Base-by-base conservation (phyloP, 2,329 filamentous ascomycete species). In the Alternaria sp. region DNA sequence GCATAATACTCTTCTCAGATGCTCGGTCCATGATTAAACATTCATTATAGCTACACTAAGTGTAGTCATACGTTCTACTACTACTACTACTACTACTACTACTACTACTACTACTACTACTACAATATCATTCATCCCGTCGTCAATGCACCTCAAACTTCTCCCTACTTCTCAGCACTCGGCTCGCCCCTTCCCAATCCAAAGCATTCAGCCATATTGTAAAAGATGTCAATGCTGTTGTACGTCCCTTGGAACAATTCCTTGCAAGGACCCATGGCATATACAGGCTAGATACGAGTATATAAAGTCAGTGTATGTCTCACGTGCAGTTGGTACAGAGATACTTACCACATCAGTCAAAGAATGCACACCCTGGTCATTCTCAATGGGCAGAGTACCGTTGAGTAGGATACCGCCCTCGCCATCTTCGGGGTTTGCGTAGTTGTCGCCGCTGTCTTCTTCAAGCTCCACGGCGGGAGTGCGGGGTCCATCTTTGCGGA, bases 191-290 rank as follows among this genome's bases (percentile, higher is more conserved):
- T 41, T 1, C 54, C 71, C 28, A 78, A 56, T 10, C 90, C 90
- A 56, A 92, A 80, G 70, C 89, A 92, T 66, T 84, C 84, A 14
- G 90, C 87, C 74, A 93, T 91, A 77, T 89, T 88, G 80, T 89
- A 93, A 71, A 93, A 93, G 66, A 93, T 82, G 64, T 93, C 90
- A 46, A 92, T 85, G 73, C 88, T 91, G 77, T 83, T 88, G 67
- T 89, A 92, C 4, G 89, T 80, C 57, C 91, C 90, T 5, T 89
- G 87, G 74, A 95, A 95, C 14, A 85, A 80, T 70, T 92, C 89
- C 77, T 93, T 89, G 81, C 92, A 94, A 6, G 92, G 92, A 0
- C 92, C 92, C 82, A 86, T 85, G 1, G 91, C 90, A 71, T 91
- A 94, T 20, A 95, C 89, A 16, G 78, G 78, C 28, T 30, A 11